These are phyloP conservation scores for Cytospora piceicola DNA, from an alignment of 2,329 filamentous ascomycete species.

Conservation along the genomic window DNA sequence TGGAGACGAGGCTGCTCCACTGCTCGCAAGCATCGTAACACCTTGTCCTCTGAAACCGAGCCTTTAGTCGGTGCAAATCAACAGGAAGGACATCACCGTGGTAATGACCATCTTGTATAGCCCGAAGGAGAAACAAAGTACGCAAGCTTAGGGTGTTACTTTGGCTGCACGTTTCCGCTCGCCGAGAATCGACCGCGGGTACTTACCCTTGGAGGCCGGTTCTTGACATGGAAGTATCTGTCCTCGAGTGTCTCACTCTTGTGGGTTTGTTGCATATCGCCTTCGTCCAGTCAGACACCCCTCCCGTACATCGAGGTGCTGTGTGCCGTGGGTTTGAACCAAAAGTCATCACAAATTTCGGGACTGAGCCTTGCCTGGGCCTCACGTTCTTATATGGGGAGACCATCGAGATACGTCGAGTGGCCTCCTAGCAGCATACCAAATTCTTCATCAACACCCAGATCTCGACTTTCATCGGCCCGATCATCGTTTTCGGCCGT, in stretches of 20 bases:
- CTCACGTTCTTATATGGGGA: neutral
- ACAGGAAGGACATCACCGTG: neutral
- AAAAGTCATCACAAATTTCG: neutral
- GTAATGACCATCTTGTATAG: neutral
- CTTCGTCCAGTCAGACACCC: neutral
- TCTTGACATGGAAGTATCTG: neutral
- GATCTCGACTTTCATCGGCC: neutral
- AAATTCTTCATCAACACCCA: neutral
- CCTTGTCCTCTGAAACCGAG: conserved; percentile 10
- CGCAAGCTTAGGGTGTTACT: neutral
- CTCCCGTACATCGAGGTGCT: neutral
- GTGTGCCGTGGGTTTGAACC: neutral
- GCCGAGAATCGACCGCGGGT: neutral
- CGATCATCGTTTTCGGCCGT: conserved; percentile 19
- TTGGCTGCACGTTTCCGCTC: neutral
- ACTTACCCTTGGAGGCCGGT: neutral
- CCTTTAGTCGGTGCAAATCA: neutral
- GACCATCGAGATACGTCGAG: neutral
- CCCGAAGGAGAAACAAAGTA: neutral
- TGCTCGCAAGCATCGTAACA: conserved; percentile 10
- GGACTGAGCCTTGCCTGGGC: neutral
- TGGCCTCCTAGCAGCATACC: neutral
- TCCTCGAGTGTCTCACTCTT: neutral
- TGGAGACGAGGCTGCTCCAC: neutral
- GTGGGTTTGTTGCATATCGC: neutral